Conservation (phyloP, 257 asterid species). For the Ajuga chamaepitys region DNA sequence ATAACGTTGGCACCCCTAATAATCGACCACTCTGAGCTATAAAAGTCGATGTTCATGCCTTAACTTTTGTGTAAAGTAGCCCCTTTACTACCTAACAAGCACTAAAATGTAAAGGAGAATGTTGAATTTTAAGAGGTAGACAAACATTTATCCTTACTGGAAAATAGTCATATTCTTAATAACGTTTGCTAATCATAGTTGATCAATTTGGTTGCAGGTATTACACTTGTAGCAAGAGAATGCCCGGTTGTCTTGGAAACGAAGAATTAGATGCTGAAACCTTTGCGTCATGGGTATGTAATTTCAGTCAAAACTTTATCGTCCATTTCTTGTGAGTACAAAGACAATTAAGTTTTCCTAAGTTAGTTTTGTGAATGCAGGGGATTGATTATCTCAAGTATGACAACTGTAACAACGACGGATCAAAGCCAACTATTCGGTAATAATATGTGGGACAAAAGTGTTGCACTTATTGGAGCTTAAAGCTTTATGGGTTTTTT, state of each 20-base stretch:
- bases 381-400: constrained; percentile 86
- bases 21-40: too few species aligned
- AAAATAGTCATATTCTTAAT: too few species aligned
- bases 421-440: constrained; percentile 57
- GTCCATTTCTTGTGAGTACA: not conserved
- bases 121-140: too few species aligned
- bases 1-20: too few species aligned
- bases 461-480: too few species aligned
- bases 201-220: constrained; percentile 26
- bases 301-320: not conserved
- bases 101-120: too few species aligned
- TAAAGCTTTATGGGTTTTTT: too few species aligned
- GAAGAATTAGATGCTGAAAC: constrained; percentile 79
- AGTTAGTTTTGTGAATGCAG: constrained; percentile 20
- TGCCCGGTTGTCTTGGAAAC: constrained; percentile 85
- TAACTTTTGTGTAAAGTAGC: too few species aligned
- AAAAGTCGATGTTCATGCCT: too few species aligned
- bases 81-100: too few species aligned
- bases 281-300: constrained; percentile 67
- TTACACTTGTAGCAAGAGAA: constrained; percentile 53
- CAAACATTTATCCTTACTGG: too few species aligned
- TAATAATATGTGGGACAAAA: constrained; percentile 4
- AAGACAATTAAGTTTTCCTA: not conserved
- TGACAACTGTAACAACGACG: constrained; percentile 72
- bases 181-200: too few species aligned